Evolutionary conservation across 2,329 filamentous ascomycete species (phyloP), one percentile per base, ranked within the genome.

Genomic region (Penicillium vulpinum): DNA sequence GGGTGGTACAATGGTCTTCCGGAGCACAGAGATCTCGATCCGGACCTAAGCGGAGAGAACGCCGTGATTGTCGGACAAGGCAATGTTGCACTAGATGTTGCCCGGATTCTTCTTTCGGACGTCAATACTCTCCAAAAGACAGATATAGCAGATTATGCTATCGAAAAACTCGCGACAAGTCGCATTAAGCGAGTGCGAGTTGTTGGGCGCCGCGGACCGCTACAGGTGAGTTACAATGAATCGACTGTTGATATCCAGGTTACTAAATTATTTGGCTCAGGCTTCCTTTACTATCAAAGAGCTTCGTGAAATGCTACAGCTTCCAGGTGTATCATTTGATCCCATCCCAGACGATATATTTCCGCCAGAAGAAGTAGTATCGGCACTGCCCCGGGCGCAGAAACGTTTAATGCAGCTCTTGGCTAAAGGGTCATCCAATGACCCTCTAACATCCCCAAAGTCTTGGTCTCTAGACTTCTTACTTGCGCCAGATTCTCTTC

Each of bases 1-100:
- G 94, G 92, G 18, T 99, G 94, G 94, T 99, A 99, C 75, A 99
- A 99, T 73, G 94, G 94, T 3, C 81, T 96, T 3, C 94, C 94
- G 0, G 90, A 95, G 65, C 90, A 90, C 70, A 83, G 88, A 21
- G 75, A 83, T 64, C 77, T 96, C 8, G 78, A 83, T n/a, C 90
- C 92, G 0, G 84, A 91, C 68, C 81, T 97, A 0, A 79, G 81
- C 10, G 89, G 89, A 0, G 91, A 96, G 49, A 88, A 92, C 59
- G 94, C 91, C 1, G 85, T 97, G 31, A 83, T 99, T 46, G 87
- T 99, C 62, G 94, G 94, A 2, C 93, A 99, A 70, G 94, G 94
- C 16, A 99, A 99, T 75, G 94, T 99, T 9, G 94, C 94, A 0
- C 79, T 99, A 46, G 94, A 99, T 72, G 90, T 99, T 16, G 92